Conservation (phyloP, 371 early-diverging fungal species). For the Actinomucor elegans region DNA sequence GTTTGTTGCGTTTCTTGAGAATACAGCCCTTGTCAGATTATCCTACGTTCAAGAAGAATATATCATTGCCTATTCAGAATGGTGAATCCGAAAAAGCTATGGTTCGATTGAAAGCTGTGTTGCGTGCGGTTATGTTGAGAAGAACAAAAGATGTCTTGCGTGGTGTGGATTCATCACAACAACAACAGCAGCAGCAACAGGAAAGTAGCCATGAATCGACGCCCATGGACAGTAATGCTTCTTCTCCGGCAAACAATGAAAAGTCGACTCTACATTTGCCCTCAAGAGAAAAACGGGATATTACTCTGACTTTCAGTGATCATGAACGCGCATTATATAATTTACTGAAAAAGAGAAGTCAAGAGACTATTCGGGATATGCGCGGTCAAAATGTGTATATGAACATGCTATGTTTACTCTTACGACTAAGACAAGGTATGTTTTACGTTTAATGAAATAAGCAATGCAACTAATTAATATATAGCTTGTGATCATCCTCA, state of each 20-base stretch:
- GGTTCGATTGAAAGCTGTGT: slow-evolving; percentile 58
- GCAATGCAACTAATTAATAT: background rate
- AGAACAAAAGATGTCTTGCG: slow-evolving; percentile 61
- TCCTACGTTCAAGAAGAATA: slow-evolving; percentile 53
- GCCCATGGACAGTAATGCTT: background rate
- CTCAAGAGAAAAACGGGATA: slow-evolving; percentile 52
- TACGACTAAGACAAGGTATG: slow-evolving; percentile 59
- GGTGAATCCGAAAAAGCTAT: slow-evolving; percentile 38
- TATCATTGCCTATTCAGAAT: slow-evolving; percentile 51
- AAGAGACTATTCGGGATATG: slow-evolving; percentile 38
- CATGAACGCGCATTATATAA: slow-evolving; percentile 67
- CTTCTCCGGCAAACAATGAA: background rate
- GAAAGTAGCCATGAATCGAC: background rate
- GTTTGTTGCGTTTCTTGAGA: slow-evolving; percentile 78
- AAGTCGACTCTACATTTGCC: slow-evolving; percentile 52
- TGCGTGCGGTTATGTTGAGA: slow-evolving; percentile 72
- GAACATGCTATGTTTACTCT: slow-evolving; percentile 55
- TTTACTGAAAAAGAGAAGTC: slow-evolving; percentile 51
- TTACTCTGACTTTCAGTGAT: slow-evolving; percentile 47
- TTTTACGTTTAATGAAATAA: background rate
- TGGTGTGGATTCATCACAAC: background rate
- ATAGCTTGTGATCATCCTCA: slow-evolving; percentile 75
- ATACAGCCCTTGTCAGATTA: slow-evolving; percentile 63
- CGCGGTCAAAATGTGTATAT: slow-evolving; percentile 55
- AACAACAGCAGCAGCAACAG: background rate